Base-by-base conservation (phyloP, 1,139 yeast genomes). In the Zygosaccharomyces pseudobailii region DNA sequence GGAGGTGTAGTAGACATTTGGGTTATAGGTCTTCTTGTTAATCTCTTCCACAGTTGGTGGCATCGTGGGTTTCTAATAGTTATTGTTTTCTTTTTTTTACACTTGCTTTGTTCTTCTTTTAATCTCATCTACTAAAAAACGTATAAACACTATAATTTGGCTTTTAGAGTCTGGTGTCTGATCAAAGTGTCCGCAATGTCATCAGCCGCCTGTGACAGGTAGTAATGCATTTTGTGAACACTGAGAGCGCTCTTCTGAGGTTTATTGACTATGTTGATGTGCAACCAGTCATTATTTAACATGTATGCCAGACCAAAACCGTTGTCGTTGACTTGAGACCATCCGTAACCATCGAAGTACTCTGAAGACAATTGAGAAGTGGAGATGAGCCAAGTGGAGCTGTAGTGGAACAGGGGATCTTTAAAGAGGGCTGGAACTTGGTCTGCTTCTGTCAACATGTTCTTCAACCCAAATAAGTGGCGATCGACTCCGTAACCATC, bases 221-320 rank as follows among this genome's bases (percentile, higher is more conserved):
- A 87, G 68, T 79, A 80, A 57, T 78, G 80, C 72, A 89, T 67
- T 63, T 79, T 76, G 44, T 82, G 81, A 25, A 85, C 80, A 53
- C 82, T 80, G 56, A 84, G 77, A 1, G 87, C 87, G 43, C 75
- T 67, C 49, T 76, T 77, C 36, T 76, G 77, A 64, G 80, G 84
- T 73, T 83, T 86, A 58, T 86, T 81, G 41, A 89, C 84, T 55
- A 92, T 82, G 68, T 90, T 94, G 61, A 92, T 82, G 65, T 89
- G 94, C 58, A 89, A 66, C 81, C 88, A 84, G 61, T 89, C 87
- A 53, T 80, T 80, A 72, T 87, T 89, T 63, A 90, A 78, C 87
- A 89, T 87, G 73, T 92, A 92, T 21, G 96, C 97, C 55, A 87
- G 76, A 5, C 97, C 98, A 61, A 86, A 84, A 10, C 98, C 98